Conservation (phyloP, 192 early-diverging fungal genomes). For the Thoreauomyces humboldtii region DNA sequence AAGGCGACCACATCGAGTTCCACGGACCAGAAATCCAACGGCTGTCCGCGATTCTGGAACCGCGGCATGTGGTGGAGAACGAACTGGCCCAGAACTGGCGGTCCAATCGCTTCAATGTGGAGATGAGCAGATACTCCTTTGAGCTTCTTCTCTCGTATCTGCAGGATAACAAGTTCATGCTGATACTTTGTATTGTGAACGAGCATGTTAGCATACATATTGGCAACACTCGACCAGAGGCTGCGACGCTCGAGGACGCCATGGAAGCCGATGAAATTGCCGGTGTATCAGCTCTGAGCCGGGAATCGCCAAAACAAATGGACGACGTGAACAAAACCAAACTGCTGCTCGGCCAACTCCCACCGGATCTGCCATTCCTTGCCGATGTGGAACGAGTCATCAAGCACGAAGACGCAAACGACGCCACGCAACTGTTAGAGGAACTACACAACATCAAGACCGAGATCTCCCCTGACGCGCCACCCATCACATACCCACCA, state of each 20-base stretch:
- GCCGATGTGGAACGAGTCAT: conserved; percentile 80
- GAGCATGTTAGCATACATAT: conserved; percentile 80
- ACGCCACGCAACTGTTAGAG: conserved; percentile 10
- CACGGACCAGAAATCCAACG: conserved; percentile 72
- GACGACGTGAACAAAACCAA: conserved; percentile 80
- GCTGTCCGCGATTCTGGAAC: conserved; percentile 66
- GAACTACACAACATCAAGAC: conserved; percentile 51
- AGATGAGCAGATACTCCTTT: conserved; percentile 82
- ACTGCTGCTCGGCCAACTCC: conserved; percentile 69
- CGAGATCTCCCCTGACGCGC: conserved; percentile 58
- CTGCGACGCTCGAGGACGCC: neutral
- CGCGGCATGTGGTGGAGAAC: conserved; percentile 77
- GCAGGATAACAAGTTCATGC: conserved; percentile 87
- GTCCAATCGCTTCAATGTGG: conserved; percentile 78
- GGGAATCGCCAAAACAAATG: conserved; percentile 38
- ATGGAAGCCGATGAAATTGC: conserved; percentile 11
- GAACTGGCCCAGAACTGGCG: conserved; percentile 78
- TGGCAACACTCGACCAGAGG: neutral
- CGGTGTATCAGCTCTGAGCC: conserved; percentile 23
- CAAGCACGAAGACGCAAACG: conserved; percentile 55
- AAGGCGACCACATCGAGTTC: conserved; percentile 70
- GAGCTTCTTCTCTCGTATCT: conserved; percentile 88
- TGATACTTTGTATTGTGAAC: conserved; percentile 87
- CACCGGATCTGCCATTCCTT: conserved; percentile 67
- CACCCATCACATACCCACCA: conserved; percentile 33